Evolutionary conservation across 441 rosid species (phyloP).

Genomic region (Corymbia citriodora): DNA sequence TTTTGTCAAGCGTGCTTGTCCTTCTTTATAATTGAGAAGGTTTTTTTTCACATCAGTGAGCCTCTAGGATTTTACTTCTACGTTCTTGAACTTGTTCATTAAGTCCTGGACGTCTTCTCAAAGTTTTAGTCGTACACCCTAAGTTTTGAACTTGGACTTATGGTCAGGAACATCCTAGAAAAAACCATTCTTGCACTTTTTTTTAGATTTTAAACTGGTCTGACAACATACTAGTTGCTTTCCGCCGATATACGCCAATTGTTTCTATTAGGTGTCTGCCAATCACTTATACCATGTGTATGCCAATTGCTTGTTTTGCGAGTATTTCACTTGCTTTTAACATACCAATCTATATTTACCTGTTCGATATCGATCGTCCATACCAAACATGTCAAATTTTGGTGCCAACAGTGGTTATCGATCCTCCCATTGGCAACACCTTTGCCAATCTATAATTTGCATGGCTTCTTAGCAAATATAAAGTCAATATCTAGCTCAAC

Average conservation of each 20-base stretch:
- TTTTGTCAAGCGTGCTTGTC: not conserved
- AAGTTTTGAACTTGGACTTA: no score
- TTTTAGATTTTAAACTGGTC: no score
- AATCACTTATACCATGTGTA: not conserved
- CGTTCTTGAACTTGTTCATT: not conserved
- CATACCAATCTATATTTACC: not conserved
- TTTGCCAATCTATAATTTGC: not conserved
- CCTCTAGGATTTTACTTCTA: not conserved
- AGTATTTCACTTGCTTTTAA: not conserved
- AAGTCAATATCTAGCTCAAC: not conserved
- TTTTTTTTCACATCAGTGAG: not conserved
- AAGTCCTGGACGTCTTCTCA: not conserved
- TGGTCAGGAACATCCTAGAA: no score
- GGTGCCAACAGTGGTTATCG: not conserved
- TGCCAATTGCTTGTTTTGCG: no score
- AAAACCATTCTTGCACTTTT: no score
- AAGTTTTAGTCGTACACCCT: no score
- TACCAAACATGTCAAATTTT: not conserved
- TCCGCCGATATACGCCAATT: not conserved
- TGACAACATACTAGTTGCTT: no score
- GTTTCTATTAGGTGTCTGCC: not conserved
- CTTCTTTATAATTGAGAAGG: not conserved
- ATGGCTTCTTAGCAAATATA: not conserved
- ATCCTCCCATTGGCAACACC: not conserved
- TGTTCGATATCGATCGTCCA: accelerated